Evolutionary conservation across 129 eudicot species (phyloP).

Genomic region (Artemisia argyi): DNA sequence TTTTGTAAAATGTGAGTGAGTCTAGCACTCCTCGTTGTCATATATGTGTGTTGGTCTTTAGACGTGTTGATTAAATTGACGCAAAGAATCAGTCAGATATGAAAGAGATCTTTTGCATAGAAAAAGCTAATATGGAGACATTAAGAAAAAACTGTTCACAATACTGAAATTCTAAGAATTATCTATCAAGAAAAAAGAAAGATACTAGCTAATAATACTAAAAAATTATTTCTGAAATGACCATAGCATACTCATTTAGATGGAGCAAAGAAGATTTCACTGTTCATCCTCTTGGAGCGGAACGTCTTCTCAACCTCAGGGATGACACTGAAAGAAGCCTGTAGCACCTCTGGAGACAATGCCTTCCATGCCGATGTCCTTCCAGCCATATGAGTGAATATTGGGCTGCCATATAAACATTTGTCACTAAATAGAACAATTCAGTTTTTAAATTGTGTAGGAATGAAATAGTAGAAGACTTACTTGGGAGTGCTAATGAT

Average conservation of each 20-base stretch:
- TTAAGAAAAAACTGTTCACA: too few species aligned
- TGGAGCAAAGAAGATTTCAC: conserved; percentile 81
- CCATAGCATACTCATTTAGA: conserved; percentile 28
- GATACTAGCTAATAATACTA: not conserved
- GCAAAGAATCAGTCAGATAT: too few species aligned
- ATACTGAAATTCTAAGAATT: too few species aligned
- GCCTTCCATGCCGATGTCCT: conserved; percentile 68
- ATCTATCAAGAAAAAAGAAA: too few species aligned
- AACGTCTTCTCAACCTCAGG: conserved; percentile 68
- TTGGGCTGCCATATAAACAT: conserved; percentile 44
- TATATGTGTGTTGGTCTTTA: too few species aligned
- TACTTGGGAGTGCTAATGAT: conserved; percentile 86
- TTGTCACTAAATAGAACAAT: too few species aligned
- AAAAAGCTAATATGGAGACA: too few species aligned
- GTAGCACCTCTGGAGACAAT: conserved; percentile 65
- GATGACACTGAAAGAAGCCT: conserved; percentile 63
- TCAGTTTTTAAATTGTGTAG: too few species aligned
- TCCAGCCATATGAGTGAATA: conserved; percentile 84
- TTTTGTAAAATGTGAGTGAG: too few species aligned
- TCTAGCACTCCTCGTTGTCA: too few species aligned
- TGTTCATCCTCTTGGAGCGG: conserved; percentile 56
- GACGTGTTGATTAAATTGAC: too few species aligned
- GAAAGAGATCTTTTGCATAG: not conserved
- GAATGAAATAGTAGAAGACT: conserved; percentile 15
- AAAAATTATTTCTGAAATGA: not conserved